Conservation (phyloP, 2,329 filamentous ascomycete species). For the Eurotiales sp. region DNA sequence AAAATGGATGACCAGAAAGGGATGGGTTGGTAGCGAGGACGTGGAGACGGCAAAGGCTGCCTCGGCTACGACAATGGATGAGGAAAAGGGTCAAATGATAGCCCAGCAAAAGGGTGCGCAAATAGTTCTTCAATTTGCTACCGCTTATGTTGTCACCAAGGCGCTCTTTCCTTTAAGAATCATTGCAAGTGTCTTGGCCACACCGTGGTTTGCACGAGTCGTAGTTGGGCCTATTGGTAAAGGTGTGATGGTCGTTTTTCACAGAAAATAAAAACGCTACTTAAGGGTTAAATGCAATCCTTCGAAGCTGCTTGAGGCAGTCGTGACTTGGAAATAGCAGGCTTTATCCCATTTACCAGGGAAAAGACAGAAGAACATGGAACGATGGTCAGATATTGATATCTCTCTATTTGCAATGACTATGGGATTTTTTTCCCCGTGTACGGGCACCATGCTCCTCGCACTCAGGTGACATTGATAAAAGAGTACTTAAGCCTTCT, state of each 20-base stretch:
- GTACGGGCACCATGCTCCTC: conserved; percentile 11
- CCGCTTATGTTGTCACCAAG: conserved; percentile 90
- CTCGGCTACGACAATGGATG: conserved; percentile 24
- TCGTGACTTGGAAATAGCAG: not conserved
- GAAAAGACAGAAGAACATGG: not conserved
- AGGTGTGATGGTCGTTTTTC: conserved; percentile 37
- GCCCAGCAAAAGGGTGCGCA: conserved; percentile 45
- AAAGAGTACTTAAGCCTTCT: conserved; percentile 60
- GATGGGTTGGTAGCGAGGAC: conserved; percentile 63
- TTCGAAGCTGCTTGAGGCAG: not conserved
- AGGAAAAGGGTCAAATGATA: conserved; percentile 16
- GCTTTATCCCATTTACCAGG: too few species aligned
- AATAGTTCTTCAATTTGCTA: conserved; percentile 66
- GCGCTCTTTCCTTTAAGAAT: conserved; percentile 74
- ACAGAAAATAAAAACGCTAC: conserved; percentile 21
- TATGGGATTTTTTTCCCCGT: conserved; percentile 10
- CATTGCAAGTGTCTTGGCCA: conserved; percentile 75
- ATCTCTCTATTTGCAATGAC: conserved; percentile 15
- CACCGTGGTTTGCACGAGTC: conserved; percentile 82
- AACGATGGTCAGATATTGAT: not conserved
- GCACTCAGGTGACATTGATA: conserved; percentile 2
- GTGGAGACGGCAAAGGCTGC: conserved; percentile 42
- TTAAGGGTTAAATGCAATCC: not conserved
- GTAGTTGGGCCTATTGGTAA: conserved; percentile 51
- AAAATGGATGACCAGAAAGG: conserved; percentile 70